Evolutionary conservation across 1,284 basidiomycete genomes (phyloP).

Genomic region (Marasmius tenuissimus): DNA sequence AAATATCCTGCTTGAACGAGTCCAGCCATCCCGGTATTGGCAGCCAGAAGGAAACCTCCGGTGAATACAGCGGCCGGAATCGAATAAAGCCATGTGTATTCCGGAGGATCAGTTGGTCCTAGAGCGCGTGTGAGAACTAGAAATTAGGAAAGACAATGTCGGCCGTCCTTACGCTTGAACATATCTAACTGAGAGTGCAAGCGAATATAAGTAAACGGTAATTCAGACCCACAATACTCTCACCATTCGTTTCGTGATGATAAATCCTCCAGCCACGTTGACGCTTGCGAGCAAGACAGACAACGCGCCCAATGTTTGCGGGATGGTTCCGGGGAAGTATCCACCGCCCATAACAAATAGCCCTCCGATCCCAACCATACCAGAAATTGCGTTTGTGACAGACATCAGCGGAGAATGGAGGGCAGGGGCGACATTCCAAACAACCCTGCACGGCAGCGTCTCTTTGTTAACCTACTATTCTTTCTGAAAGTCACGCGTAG

Average conservation of each 20-base stretch:
- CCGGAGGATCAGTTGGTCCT: conserved; percentile 81
- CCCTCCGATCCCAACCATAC: conserved; percentile 77
- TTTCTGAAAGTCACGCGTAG: not conserved
- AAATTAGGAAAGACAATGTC: not conserved
- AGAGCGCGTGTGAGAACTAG: conserved; percentile 5
- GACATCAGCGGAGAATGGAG: conserved; percentile 84
- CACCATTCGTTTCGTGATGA: conserved; percentile 80
- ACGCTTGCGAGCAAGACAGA: conserved; percentile 83
- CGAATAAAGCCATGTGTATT: conserved; percentile 80
- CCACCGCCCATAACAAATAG: conserved; percentile 88
- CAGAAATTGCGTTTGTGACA: conserved; percentile 82
- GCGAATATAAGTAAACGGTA: not conserved
- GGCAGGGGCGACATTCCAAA: conserved; percentile 86
- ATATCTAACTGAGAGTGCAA: conserved; percentile 55
- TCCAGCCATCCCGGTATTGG: conserved; percentile 80
- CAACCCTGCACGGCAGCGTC: conserved; percentile 48
- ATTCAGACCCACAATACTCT: conserved; percentile 10
- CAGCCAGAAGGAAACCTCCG: conserved; percentile 77
- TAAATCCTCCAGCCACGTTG: conserved; percentile 83
- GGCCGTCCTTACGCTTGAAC: conserved; percentile 67
- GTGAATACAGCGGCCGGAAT: conserved; percentile 79
- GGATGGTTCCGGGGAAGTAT: conserved; percentile 76
- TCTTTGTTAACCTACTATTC: not conserved
- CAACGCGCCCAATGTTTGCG: conserved; percentile 74
- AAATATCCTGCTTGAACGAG: conserved; percentile 84